Evolutionary conservation across 2,329 filamentous ascomycete species (phyloP).

Genomic region (Cladosporium sphaerospermum): DNA sequence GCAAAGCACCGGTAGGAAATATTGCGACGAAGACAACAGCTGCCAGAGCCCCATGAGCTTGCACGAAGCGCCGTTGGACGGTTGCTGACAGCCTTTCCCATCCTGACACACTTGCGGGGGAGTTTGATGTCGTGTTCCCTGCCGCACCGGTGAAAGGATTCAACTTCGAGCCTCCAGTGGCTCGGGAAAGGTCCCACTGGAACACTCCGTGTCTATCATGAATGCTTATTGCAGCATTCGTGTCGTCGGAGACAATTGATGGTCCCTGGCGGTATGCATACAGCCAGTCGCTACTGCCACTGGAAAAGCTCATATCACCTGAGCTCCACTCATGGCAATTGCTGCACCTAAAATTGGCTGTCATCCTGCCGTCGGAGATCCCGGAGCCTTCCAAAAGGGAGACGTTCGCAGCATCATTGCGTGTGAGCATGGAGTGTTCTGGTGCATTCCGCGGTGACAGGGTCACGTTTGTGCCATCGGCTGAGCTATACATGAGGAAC

Average conservation of each 20-base stretch:
- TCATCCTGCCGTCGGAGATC: constrained; percentile 47
- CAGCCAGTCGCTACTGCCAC: constrained; percentile 41
- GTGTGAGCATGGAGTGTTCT: constrained; percentile 39
- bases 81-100: constrained; percentile 5
- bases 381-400: constrained; percentile 50
- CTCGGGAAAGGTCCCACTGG: constrained; percentile 42
- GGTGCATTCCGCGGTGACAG: constrained; percentile 47
- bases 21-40: constrained; percentile 39
- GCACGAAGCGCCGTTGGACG: not conserved
- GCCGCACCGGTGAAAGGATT: constrained; percentile 36
- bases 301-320: constrained; percentile 45
- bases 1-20: constrained; percentile 41
- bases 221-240: constrained; percentile 36
- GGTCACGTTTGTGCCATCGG: constrained; percentile 49
- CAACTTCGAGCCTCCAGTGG: constrained; percentile 42
- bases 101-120: not conserved
- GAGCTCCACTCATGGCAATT: constrained; percentile 49
- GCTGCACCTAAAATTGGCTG: constrained; percentile 50
- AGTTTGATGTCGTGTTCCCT: constrained; percentile 10
- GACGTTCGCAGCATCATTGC: constrained; percentile 39
- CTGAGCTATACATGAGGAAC: constrained; percentile 51
- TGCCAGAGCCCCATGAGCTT: constrained; percentile 39
- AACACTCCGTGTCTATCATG: constrained; percentile 40
- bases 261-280: constrained; percentile 42
- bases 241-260: constrained; percentile 43